Conservation (phyloP, 192 early-diverging fungal species). For the Podila verticillata region DNA sequence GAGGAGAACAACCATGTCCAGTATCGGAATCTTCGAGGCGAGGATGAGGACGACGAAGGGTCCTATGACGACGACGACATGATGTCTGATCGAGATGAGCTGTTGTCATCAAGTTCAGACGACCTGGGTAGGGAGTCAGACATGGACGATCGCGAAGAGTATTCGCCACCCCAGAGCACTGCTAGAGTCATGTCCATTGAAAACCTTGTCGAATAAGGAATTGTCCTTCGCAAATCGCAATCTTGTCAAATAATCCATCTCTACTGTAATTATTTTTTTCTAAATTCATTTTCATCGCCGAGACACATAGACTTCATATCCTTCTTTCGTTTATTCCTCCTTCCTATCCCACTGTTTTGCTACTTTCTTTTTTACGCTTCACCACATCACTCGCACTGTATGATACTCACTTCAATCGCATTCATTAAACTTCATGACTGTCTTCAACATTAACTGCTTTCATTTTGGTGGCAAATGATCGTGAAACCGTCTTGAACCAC, state of each 20-base stretch:
- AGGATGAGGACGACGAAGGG: neutral
- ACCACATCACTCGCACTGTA: no score
- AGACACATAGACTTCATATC: neutral
- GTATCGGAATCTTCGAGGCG: neutral
- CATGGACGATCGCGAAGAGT: neutral
- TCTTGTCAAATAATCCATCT: neutral
- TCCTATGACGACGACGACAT: conserved; percentile 16
- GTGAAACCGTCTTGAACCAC: no score
- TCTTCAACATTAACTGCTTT: no score
- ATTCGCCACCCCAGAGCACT: neutral
- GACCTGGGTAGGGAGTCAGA: neutral
- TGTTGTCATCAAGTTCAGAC: neutral
- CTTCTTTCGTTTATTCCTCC: no score
- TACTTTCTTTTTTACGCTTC: no score
- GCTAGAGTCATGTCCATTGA: conserved; percentile 43
- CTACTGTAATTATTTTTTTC: neutral
- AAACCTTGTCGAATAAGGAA: conserved; percentile 22
- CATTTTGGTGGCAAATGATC: no score
- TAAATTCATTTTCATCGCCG: neutral
- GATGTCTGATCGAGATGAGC: neutral
- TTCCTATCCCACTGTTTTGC: no score
- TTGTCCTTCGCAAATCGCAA: no score
- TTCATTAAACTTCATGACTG: no score
- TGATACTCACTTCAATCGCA: no score
- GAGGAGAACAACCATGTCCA: conserved; percentile 6